Evolutionary conservation across 2,329 filamentous ascomycete species (phyloP), one percentile per base, ranked within the genome.

Genomic region (Neonectria ditissima): DNA sequence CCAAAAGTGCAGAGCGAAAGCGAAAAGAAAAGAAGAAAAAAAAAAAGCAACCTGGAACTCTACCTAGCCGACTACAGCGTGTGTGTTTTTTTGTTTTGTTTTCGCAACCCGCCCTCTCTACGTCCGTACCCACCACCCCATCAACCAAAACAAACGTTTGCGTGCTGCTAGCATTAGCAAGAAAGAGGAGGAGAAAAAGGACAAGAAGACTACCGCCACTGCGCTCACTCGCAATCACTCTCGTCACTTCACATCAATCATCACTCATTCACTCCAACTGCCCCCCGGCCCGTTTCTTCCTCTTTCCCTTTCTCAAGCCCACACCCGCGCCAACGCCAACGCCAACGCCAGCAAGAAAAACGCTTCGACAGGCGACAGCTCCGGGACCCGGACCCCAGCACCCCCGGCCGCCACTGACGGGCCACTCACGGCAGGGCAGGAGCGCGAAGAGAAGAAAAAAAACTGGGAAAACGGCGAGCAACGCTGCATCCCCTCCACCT

Each of bases 381-480:
- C 47, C 55, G 52, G 48, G 32, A 44, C 32, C 55, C 55, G 51
- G 22, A 47, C 20, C 37, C 44, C 60, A 63, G 37, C 55, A 39
- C 39, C 55, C 39, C 55, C 39, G 34, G 20, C 32, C 52, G 30
- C 55, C 43, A 37, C 34, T 37, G 34, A 37, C 34, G 34, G 34
- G 37, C 59, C 59, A 53, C 45, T 55, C 32, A 56, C 14, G 13
- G 28, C 16, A 44, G 18, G 28, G 24, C 22, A 37, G 43, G 44
- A 43, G 22, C 54, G 7, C 20, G 43, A 60, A 60, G 24, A 24
- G 10, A 53, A 41, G 30, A 56, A 53, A 56, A 53, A 57, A 63
- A 55, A 50, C 59, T 57, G 54, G 59, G 59, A 62, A 62, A 62
- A 54, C 53, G 22, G 54, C 26, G 48, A 54, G 8, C 41, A 22